Evolutionary conservation across 1,139 yeast genomes (phyloP), one percentile per base, ranked within the genome.

Genomic region (Diutina mesorugosa): DNA sequence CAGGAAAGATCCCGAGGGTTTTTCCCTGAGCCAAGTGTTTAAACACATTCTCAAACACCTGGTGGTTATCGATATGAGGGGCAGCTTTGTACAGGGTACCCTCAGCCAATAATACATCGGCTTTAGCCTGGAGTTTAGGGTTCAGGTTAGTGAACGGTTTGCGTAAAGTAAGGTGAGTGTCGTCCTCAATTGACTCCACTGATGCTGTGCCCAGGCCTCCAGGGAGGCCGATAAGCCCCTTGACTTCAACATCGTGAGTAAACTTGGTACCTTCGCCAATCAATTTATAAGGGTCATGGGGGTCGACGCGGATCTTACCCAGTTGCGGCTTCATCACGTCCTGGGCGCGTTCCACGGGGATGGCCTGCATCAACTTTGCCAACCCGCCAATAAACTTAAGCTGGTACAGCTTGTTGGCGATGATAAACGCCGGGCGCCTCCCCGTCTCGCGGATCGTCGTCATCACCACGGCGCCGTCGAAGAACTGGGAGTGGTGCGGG

Each of bases 341-440:
- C 67, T 85, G 91, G 2, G 89, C 85, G 63, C 91, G 70, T 58
- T 85, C 86, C 18, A 86, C 91, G 0, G 90, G 90, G 50, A 85
- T 85, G 2, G 88, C 81, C 54, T 83, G 78, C 2, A 85, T 77
- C 61, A 83, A 69, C 57, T 73, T 70, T 9, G 90, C 83, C 58
- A 82, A 71, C 2, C 77, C 66, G 2, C 90, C 89, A 58, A 86
- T 76, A 55, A 88, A 79, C 57, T 74, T 74, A 38, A 83, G 77
- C 56, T 80, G 74, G 70, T 87, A 81, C 6, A 96, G 87, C 62
- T 83, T 84, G 56, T 86, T 95, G 6, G 99, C 99, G 58, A 90
- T 87, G 61, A 83, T 73, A 59, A 81, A 77, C 21, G 83, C 69
- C 4, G 79, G 65, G 61, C 77, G 68, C 64, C 89, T 67, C 59